phyloP scores from a whole-genome alignment of 225 moss, liverwort and hornwort species.

The Polytrichum commune region DNA sequence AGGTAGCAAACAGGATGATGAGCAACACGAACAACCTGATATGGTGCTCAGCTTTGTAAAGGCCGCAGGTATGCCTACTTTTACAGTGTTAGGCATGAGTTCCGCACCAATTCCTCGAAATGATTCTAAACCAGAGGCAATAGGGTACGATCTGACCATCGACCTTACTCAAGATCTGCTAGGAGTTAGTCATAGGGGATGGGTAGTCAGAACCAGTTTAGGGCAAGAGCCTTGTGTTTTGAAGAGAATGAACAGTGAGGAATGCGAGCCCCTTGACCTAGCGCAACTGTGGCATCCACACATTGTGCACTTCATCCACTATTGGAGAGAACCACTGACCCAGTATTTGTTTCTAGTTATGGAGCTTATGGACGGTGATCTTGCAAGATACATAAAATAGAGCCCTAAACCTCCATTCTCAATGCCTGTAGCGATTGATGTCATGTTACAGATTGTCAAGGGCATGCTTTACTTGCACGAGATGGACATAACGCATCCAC shows the following conservation, averaged over 20 bases:
- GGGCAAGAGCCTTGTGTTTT: neutral
- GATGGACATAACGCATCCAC: constrained; percentile 6
- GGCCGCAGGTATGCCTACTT: neutral
- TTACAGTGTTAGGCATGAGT: neutral
- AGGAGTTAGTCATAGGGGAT: constrained; percentile 6
- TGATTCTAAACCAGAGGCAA: neutral
- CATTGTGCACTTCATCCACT: constrained; percentile 5
- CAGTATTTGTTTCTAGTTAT: constrained; percentile 5
- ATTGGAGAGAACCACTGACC: constrained; percentile 5
- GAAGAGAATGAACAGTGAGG: constrained; percentile 1
- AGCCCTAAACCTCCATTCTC: neutral
- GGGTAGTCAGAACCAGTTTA: constrained; percentile 8
- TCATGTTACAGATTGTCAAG: constrained; percentile 21
- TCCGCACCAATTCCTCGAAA: neutral
- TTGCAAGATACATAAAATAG: neutral
- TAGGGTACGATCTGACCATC: constrained; percentile 6
- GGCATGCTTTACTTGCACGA: constrained; percentile 16
- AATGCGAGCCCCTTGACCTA: constrained; percentile 5
- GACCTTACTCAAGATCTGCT: constrained; percentile 20
- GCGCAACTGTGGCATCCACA: constrained; percentile 13
- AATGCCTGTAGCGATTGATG: constrained; percentile 4
- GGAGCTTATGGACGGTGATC: constrained; percentile 15
- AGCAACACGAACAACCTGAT: neutral
- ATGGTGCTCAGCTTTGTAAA: neutral
- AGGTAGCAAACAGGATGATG: neutral